phyloP scores from a whole-genome alignment of 805 yeast genomes.

The Cyberlindnera xishuangbannaensis region DNA sequence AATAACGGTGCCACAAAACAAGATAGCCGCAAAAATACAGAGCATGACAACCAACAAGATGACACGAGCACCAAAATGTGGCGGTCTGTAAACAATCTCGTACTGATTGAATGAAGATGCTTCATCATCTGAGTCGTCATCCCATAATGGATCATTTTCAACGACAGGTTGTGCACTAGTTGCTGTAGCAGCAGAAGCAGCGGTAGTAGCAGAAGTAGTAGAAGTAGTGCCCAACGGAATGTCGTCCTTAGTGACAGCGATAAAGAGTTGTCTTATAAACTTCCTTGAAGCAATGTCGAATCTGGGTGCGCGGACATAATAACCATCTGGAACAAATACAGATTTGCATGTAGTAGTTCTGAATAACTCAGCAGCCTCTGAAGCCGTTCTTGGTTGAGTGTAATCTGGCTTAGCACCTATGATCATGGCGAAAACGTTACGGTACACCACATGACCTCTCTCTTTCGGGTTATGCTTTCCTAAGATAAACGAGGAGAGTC shows the following conservation, averaged over 20 bases:
- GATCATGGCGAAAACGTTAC: conserved; percentile 41
- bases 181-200: no score
- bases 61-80: conserved; percentile 59
- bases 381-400: conserved; percentile 45
- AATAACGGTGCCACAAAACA: conserved; percentile 23
- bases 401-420: conserved; percentile 46
- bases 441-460: conserved; percentile 61
- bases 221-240: conserved; percentile 29
- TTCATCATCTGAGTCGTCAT: conserved; percentile 37
- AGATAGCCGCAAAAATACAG: conserved; percentile 40
- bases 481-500: conserved; percentile 78
- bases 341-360: conserved; percentile 37
- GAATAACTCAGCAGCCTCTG: conserved; percentile 41
- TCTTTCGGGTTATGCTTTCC: conserved; percentile 58
- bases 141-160: conserved; percentile 17
- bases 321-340: conserved; percentile 76
- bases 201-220: no score
- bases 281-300: conserved; percentile 68
- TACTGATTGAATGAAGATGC: conserved; percentile 42
- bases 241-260: conserved; percentile 79
- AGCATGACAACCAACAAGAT: conserved; percentile 32
- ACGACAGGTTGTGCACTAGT: no score
- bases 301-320: conserved; percentile 80
- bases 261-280: conserved; percentile 62
- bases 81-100: conserved; percentile 83